Evolutionary conservation across 495 filamentous ascomycete genomes (phyloP).

Genomic region (Ascobolus immersus): DNA sequence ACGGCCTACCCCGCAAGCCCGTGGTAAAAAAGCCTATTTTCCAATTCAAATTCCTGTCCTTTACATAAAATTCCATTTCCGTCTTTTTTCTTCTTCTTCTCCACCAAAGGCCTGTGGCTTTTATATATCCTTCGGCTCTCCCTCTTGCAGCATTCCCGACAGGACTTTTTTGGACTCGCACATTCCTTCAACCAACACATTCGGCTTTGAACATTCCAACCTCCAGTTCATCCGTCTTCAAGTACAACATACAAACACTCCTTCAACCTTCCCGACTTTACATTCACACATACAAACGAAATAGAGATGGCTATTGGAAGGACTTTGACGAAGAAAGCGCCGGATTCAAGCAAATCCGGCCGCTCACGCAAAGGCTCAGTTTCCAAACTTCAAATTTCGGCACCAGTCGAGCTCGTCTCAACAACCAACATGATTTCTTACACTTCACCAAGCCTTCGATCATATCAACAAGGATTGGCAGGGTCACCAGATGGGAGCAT

Average conservation of each 20-base stretch:
- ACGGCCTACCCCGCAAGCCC: no score
- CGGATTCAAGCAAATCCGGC: neutral
- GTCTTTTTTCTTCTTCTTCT: no score
- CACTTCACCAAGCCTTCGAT: constrained; percentile 57
- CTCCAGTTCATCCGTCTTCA: neutral
- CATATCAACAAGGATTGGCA: neutral
- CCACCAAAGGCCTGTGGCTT: no score
- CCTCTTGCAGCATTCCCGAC: no score
- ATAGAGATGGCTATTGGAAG: neutral
- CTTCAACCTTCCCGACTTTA: neutral
- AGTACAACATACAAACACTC: neutral
- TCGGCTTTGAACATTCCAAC: no score
- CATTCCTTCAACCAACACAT: no score
- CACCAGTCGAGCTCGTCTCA: constrained; percentile 60
- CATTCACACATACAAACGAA: neutral
- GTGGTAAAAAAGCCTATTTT: no score
- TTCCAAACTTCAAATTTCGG: constrained; percentile 39
- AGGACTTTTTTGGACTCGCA: no score
- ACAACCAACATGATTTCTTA: constrained; percentile 92
- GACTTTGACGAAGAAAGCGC: neutral
- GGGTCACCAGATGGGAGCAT: neutral
- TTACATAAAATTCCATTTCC: no score
- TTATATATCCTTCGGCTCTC: no score
- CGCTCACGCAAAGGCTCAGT: constrained; percentile 1
- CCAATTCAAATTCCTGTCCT: no score